Evolutionary conservation across 305 asterid genomes (phyloP).

Genomic region (Withania somnifera): DNA sequence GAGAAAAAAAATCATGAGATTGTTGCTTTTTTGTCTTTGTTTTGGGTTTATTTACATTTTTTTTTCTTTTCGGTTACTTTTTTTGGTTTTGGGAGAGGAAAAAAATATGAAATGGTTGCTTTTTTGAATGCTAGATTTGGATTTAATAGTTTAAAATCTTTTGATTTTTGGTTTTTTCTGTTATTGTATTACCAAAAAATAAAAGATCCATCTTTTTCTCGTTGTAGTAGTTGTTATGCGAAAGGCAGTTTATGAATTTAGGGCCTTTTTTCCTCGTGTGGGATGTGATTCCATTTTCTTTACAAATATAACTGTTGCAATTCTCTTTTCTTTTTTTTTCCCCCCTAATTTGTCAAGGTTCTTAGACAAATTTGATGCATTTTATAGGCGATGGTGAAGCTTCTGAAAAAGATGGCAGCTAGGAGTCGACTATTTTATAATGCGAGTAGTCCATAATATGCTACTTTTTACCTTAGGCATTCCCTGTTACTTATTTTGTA

Average conservation of each 20-base stretch:
- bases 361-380: conserved; percentile 8
- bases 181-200: too few species aligned
- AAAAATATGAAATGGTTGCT: too few species aligned
- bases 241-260: background rate
- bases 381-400: conserved; percentile 31
- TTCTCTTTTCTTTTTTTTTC: too few species aligned
- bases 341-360: background rate
- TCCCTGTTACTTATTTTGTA: background rate
- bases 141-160: background rate
- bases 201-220: too few species aligned
- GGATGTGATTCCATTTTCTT: background rate
- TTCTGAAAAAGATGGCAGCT: conserved; percentile 36
- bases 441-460: conserved; percentile 20
- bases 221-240: background rate
- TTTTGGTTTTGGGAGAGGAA: too few species aligned
- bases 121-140: background rate
- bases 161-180: too few species aligned
- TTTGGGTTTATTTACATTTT: background rate
- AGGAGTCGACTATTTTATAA: conserved; percentile 66
- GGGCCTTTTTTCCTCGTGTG: background rate
- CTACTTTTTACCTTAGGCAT: background rate
- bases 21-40: background rate
- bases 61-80: too few species aligned
- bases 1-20: background rate
- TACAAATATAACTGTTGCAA: too few species aligned